Conservation (phyloP, 768 basidiomycete genomes). For the Calocybe gangraenosa region DNA sequence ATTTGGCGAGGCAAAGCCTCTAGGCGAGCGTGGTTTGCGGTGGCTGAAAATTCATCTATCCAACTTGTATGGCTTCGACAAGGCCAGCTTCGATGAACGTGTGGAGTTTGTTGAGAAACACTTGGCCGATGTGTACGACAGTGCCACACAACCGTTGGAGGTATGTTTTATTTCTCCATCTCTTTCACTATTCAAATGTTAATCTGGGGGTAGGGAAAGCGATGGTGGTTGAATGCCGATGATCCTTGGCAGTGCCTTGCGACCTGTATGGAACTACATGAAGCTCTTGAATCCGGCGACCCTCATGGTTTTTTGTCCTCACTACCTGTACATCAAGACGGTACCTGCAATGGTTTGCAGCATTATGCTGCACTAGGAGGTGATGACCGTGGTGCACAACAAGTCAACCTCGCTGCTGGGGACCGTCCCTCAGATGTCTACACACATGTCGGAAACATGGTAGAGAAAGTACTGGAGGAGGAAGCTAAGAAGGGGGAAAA, state of each 20-base stretch:
- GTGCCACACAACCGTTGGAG: constrained; percentile 73
- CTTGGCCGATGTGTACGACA: constrained; percentile 76
- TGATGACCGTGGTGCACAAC: constrained; percentile 79
- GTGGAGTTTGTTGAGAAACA: constrained; percentile 70
- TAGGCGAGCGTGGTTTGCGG: constrained; percentile 80
- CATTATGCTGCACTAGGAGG: constrained; percentile 98
- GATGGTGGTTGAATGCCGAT: constrained; percentile 91
- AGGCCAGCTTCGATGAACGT: constrained; percentile 92
- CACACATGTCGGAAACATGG: constrained; percentile 84
- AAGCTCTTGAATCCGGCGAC: constrained; percentile 70
- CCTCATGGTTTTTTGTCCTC: constrained; percentile 56
- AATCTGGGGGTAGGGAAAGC: constrained; percentile 44
- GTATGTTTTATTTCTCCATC: constrained; percentile 34
- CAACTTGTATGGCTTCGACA: constrained; percentile 92
- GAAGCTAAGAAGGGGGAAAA: constrained; percentile 51
- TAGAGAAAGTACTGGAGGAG: constrained; percentile 58
- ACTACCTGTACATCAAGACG: constrained; percentile 96
- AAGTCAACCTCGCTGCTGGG: constrained; percentile 85
- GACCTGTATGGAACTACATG: constrained; percentile 83
- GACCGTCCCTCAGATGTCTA: constrained; percentile 95
- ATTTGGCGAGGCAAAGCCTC: constrained; percentile 75
- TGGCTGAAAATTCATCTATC: constrained; percentile 97
- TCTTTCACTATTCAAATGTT: background rate
- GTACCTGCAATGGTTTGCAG: constrained; percentile 97
- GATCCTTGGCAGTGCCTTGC: constrained; percentile 99